Percentiles rank a stretch among this genome's conserved stretches.
phyloP scores from a whole-genome alignment of 257 asterid species.

The Anisodus acutangulus region DNA sequence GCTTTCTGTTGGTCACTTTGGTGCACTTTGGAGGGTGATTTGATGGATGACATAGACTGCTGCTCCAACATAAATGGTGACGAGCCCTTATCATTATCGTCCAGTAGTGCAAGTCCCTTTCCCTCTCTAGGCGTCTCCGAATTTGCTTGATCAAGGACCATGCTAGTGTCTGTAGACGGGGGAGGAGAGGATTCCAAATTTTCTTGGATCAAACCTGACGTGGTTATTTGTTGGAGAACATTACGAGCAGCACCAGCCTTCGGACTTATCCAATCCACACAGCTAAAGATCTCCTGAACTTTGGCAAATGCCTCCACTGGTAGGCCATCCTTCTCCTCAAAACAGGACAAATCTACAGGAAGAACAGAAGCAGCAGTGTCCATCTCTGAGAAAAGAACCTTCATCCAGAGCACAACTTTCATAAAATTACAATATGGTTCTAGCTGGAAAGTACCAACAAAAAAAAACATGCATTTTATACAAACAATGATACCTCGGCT shows the following conservation, averaged over 20 bases:
- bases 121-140: constrained; percentile 47
- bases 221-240: constrained; percentile 60
- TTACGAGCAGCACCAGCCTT: constrained; percentile 66
- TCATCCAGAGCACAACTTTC: constrained; percentile 40
- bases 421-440: constrained; percentile 35
- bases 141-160: constrained; percentile 28
- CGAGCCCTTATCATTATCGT: constrained; percentile 43
- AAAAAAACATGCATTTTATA: neutral
- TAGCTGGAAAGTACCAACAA: constrained; percentile 32
- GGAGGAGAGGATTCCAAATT: constrained; percentile 46
- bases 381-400: constrained; percentile 95
- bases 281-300: constrained; percentile 83
- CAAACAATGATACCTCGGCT: constrained; percentile 66
- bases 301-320: constrained; percentile 94
- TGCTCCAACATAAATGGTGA: constrained; percentile 38
- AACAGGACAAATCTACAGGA: constrained; percentile 69
- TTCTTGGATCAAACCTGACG: constrained; percentile 49
- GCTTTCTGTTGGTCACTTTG: constrained; percentile 38
- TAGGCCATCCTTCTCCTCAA: constrained; percentile 95
- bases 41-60: constrained; percentile 40
- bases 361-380: constrained; percentile 68
- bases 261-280: constrained; percentile 85
- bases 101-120: constrained; percentile 45
- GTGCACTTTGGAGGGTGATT: constrained; percentile 42
- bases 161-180: constrained; percentile 30